These are phyloP conservation scores for Tylopilus orsonianus DNA, from an alignment of 1,284 basidiomycete genomes.

Conservation along the genomic window DNA sequence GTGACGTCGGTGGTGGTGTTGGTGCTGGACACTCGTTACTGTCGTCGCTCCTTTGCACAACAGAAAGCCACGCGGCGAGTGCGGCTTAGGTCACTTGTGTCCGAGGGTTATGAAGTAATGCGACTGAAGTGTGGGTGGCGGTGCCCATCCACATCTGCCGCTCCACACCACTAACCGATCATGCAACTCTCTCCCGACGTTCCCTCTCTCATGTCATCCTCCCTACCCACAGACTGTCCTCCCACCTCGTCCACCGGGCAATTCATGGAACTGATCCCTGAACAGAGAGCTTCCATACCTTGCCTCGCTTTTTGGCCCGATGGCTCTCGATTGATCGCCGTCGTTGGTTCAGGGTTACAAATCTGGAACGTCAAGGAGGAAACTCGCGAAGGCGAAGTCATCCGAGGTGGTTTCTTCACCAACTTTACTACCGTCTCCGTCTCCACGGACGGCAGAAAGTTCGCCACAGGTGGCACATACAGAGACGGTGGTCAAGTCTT, in stretches of 20 bases:
- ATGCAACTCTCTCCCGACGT: conserved; percentile 7
- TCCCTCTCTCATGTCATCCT: conserved; percentile 16
- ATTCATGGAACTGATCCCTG: conserved; percentile 21
- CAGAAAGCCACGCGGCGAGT: neutral
- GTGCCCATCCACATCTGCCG: conserved; percentile 8
- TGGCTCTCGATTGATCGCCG: conserved; percentile 27
- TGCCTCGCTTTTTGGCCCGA: conserved; percentile 29
- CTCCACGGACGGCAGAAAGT: conserved; percentile 28
- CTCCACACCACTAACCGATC: neutral
- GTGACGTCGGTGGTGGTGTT: neutral
- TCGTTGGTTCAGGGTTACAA: conserved; percentile 29
- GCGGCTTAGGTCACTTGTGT: neutral
- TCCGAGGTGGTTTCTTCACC: conserved; percentile 29
- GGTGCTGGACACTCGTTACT: neutral
- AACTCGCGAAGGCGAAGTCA: conserved; percentile 22
- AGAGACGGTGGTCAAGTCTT: conserved; percentile 27
- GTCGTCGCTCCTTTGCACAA: neutral
- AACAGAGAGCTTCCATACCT: conserved; percentile 19
- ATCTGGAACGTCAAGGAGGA: conserved; percentile 27
- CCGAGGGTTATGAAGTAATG: conserved; percentile 18
- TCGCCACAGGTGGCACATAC: conserved; percentile 27
- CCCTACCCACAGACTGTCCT: conserved; percentile 6
- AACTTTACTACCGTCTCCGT: conserved; percentile 27
- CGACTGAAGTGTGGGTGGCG: conserved; percentile 11
- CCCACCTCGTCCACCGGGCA: conserved; percentile 4